phyloP scores from a whole-genome alignment of 441 rosid genomes.

The Jatropha multifida region DNA sequence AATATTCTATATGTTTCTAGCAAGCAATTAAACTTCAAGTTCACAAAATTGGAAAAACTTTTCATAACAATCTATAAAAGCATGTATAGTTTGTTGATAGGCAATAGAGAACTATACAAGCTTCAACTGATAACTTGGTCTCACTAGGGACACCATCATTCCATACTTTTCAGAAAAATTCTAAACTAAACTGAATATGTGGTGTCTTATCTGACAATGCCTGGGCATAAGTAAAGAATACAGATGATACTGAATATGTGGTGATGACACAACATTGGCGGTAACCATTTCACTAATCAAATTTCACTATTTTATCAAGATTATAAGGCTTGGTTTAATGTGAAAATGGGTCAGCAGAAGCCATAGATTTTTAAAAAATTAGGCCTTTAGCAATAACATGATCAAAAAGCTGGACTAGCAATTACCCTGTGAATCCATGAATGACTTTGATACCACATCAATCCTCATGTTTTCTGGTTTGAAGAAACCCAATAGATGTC shows the following conservation, averaged over 20 bases:
- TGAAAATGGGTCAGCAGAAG: background rate
- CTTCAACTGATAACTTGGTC: background rate
- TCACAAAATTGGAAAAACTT: background rate
- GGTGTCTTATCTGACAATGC: background rate
- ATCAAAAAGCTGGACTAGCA: background rate
- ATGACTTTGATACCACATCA: conserved; percentile 80
- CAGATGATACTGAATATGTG: background rate
- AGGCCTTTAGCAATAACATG: background rate
- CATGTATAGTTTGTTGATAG: background rate
- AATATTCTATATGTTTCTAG: background rate
- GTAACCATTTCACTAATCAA: background rate
- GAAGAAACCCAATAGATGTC: conserved; percentile 60
- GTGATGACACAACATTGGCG: background rate
- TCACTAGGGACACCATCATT: background rate
- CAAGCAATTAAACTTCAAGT: background rate
- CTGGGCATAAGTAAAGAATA: background rate
- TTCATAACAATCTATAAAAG: background rate
- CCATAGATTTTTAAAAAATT: background rate
- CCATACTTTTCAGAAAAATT: background rate
- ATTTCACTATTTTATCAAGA: background rate
- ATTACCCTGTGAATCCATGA: conserved; percentile 59
- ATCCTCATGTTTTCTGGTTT: conserved; percentile 91
- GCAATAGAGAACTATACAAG: background rate
- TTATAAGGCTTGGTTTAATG: background rate
- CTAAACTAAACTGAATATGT: background rate